Base-by-base conservation (phyloP, 2,329 filamentous ascomycete genomes). In the Scedosporium minutisporum region DNA sequence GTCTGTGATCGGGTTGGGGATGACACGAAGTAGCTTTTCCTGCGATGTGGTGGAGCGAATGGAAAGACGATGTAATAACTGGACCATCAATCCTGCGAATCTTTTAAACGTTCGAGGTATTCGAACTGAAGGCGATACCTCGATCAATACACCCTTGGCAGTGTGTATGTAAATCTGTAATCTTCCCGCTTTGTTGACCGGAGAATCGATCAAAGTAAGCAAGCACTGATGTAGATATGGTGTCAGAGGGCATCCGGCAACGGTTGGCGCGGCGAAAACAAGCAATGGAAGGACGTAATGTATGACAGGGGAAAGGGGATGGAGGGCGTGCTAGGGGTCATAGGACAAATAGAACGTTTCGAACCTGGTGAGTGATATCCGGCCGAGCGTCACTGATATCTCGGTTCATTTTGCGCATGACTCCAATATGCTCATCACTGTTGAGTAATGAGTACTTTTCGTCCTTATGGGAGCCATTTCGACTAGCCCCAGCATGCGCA, bases 121-220 rank as follows among this genome's bases (percentile, higher is more conserved):
- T 71, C 95, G 91, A 64, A 99, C 95, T 7, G 92, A 93, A n/a
- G 95, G 95, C 71, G 92, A 97, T 67, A 99, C 93, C 78, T 97
- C 92, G 71, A 99, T 99, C 69, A 99, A 82, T 42, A 97, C 93
- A 60, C 95, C 93, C 78, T 96, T 97, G 67, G 93, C 92, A 4
- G 95, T 97, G 76, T 96, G 93, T 67, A 99, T 97, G 79, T 96
- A 99, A 72, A 99, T 97, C 77, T 99, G 95, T 46, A 99, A 87
- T 77, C 88, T 93, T 71, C 95, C 95, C 63, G 93, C 93, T 78
- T 99, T 99, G 84, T 99, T 99, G 82, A 97, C 89, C 58, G 95
- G 95, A 21, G 95, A 99, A 75, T 99, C 95, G 71, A 99, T 88
- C 38, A 99, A 87, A 58, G 95, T 99, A 69, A 99, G 87, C 60